Evolutionary conservation across 257 asterid genomes (phyloP), one percentile per base, ranked within the genome.

Genomic region (Thymus quinquecostatus): DNA sequence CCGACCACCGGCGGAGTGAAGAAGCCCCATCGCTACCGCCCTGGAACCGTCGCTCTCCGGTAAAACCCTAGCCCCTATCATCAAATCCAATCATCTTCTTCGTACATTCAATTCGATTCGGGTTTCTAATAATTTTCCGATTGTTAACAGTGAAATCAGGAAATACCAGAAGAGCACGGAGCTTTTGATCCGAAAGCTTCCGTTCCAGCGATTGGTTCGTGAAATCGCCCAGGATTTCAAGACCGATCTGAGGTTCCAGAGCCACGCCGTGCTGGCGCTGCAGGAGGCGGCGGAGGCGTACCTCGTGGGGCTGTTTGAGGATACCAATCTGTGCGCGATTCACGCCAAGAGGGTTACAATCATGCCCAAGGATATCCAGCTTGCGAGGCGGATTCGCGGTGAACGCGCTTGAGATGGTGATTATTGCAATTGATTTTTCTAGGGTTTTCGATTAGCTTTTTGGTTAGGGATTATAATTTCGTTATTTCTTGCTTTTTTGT

Each of bases 11-110:
- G 96, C 8, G 96, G 96, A 60, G 96, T 89, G 36, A 89, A 89
- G 88, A 89, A 89, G 86, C 96, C 96, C 64, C 96, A 88, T 53
- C 96, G 96, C 33, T 88, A 85, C 70, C 87, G 92, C 14, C 96
- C 96, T 0, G 91, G 96, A 82, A 86, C 93, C 14, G 93, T 89
- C 29, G 93, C 96, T 51, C 93, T 87, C 44, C 90, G 92, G 92
- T 87, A 77, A 50, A 65, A 32, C 47, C 68, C 44, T 60, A 60
- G 13, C 58, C 21, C 44, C 10, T 30, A 3, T 2, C 14, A 6
- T 68, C 11, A 10, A 57, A 44, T 45, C 9, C 1, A 28, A 5
- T 29, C 10, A 4, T 4, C 10, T 2, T 2, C 10, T 14, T 6
- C 57, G 8, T 8, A 2, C 41, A 4, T 4, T 2, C 6, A 51